These are phyloP conservation scores for Phytopythium sindhum DNA, from an alignment of 352 stramenopile species.

Conservation along the genomic window DNA sequence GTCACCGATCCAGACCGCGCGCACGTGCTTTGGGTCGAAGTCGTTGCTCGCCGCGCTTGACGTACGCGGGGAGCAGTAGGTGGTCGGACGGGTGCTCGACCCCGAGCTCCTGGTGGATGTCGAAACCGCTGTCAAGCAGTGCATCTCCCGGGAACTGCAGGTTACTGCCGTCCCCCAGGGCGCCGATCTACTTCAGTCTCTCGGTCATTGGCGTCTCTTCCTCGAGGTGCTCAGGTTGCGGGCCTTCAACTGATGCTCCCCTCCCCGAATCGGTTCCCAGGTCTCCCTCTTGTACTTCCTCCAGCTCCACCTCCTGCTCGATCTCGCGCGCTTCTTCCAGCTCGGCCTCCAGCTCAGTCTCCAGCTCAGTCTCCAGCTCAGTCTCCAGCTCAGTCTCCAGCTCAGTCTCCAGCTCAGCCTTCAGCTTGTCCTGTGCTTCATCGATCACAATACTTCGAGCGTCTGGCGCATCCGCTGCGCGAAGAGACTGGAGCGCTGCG, in stretches of 20 bases:
- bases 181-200: background rate
- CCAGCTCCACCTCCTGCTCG: background rate
- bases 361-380: background rate
- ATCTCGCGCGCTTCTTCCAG: background rate
- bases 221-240: background rate
- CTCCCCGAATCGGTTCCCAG: too few relatives aligned
- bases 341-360: background rate
- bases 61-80: background rate
- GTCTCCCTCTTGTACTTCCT: background rate
- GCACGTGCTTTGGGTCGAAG: conserved; percentile 2
- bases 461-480: background rate
- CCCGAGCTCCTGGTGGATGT: background rate
- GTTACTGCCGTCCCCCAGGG: background rate
- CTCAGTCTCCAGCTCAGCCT: background rate
- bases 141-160: background rate
- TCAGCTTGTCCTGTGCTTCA: background rate
- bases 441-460: background rate
- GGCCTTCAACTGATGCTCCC: too few relatives aligned
- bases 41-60: background rate
- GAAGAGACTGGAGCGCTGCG: background rate
- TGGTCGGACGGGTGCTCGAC: background rate
- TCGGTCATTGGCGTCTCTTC: background rate
- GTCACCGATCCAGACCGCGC: conserved; percentile 15
- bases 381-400: background rate
- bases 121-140: background rate